These are phyloP conservation scores for Pichia exigua DNA, from an alignment of 805 yeast genomes.

Conservation along the genomic window DNA sequence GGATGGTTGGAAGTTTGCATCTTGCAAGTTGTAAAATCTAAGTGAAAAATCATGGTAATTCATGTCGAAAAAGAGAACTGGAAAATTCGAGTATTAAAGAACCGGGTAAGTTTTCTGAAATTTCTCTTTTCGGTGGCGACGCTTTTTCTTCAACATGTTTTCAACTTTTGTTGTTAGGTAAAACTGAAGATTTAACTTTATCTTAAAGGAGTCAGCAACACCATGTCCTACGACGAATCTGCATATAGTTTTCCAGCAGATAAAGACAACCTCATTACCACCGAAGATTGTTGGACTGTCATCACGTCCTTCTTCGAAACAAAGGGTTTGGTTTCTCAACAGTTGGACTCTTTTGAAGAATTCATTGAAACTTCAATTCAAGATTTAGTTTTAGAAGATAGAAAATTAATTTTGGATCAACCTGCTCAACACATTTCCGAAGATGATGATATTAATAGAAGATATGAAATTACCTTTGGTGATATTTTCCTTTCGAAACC, in stretches of 20 bases:
- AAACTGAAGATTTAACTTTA: neutral
- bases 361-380: constrained; percentile 94
- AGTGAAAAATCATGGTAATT: neutral
- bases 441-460: constrained; percentile 78
- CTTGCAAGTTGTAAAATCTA: neutral
- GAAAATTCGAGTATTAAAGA: neutral
- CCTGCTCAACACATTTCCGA: constrained; percentile 96
- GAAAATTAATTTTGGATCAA: constrained; percentile 89
- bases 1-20: neutral
- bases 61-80: neutral
- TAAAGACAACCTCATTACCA: constrained; percentile 73
- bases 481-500: constrained; percentile 95
- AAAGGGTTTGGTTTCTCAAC: constrained; percentile 96
- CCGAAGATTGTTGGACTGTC: constrained; percentile 99
- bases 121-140: neutral
- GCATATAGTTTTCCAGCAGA: constrained; percentile 4
- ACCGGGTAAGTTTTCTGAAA: neutral
- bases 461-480: constrained; percentile 96
- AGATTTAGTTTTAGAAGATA: constrained; percentile 93
- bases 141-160: neutral
- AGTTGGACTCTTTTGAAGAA: constrained; percentile 96
- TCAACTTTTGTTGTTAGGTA: neutral
- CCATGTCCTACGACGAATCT: constrained; percentile 12
- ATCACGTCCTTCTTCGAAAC: constrained; percentile 93
- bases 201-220: neutral